A percentile compares a stretch with the other conserved stretches of the same genome.
These are phyloP conservation scores for Trichosporon sp. DNA, from an alignment of 1,284 basidiomycete genomes.

Conservation along the genomic window DNA sequence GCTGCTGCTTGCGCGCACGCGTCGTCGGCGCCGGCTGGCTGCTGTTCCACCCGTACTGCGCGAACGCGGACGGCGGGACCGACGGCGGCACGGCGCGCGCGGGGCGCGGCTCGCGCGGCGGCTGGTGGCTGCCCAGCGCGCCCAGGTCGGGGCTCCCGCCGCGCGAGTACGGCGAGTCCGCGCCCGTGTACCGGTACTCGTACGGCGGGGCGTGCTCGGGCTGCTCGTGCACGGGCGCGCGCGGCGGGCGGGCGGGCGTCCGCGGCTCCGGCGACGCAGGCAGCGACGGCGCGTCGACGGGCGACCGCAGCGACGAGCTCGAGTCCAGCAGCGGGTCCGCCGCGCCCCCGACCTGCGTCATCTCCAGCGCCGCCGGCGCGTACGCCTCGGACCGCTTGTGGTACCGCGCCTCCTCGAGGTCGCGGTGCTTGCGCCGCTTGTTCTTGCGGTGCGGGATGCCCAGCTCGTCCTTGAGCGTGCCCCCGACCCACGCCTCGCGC, in stretches of 20 bases:
- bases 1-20: neutral
- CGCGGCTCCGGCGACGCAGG: neutral
- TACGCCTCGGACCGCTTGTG: neutral
- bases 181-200: neutral
- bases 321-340: neutral
- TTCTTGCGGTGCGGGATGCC: conserved; percentile 56
- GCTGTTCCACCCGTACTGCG: neutral
- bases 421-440: neutral
- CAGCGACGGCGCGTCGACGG: neutral
- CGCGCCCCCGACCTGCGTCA: neutral
- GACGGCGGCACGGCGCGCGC: neutral
- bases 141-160: neutral
- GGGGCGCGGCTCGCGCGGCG: neutral
- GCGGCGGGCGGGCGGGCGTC: neutral
- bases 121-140: neutral
- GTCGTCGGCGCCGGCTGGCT: neutral
- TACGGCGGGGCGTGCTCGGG: neutral
- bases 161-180: neutral
- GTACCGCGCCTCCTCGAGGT: conserved; percentile 5
- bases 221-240: neutral
- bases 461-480: conserved; percentile 74
- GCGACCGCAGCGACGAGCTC: neutral
- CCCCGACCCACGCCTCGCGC: conserved; percentile 79
- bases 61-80: neutral
- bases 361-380: neutral